phyloP scores from a whole-genome alignment of 768 basidiomycete species.

The Lactarius trivialis region DNA sequence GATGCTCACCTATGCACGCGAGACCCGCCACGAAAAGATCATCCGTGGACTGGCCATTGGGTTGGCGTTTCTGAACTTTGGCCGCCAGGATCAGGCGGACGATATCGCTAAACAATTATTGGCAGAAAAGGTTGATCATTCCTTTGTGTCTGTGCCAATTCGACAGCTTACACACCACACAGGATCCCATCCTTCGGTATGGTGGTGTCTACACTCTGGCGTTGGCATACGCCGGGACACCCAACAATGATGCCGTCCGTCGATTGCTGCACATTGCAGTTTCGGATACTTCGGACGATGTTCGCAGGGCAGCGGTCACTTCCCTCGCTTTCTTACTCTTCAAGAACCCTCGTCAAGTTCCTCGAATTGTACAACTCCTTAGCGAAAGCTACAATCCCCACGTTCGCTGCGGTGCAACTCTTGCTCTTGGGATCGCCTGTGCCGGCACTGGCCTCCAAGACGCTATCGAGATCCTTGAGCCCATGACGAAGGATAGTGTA shows the following conservation, averaged over 20 bases:
- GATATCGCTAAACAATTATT: constrained; percentile 69
- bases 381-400: constrained; percentile 99
- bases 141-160: not conserved
- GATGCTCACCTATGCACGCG: constrained; percentile 93
- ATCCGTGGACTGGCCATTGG: constrained; percentile 94
- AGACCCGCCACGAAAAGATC: constrained; percentile 99
- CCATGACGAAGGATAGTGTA: constrained; percentile 96
- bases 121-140: constrained; percentile 67
- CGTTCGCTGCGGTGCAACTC: constrained; percentile 92
- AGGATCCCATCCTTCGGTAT: constrained; percentile 97
- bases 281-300: constrained; percentile 96
- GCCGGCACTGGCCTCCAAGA: constrained; percentile 97
- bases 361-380: constrained; percentile 91
- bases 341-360: constrained; percentile 94
- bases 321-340: constrained; percentile 93
- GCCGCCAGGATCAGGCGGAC: constrained; percentile 88
- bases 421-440: constrained; percentile 95
- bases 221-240: constrained; percentile 92
- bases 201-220: constrained; percentile 97
- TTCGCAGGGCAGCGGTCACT: constrained; percentile 93
- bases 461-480: constrained; percentile 93
- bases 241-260: constrained; percentile 89
- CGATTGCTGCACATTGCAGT: constrained; percentile 93
- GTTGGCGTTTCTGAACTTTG: constrained; percentile 87
- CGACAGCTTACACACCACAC: constrained; percentile 14